These are phyloP conservation scores for Pseudozyma thailandica DNA, from an alignment of 1,284 basidiomycete genomes.

Conservation along the genomic window DNA sequence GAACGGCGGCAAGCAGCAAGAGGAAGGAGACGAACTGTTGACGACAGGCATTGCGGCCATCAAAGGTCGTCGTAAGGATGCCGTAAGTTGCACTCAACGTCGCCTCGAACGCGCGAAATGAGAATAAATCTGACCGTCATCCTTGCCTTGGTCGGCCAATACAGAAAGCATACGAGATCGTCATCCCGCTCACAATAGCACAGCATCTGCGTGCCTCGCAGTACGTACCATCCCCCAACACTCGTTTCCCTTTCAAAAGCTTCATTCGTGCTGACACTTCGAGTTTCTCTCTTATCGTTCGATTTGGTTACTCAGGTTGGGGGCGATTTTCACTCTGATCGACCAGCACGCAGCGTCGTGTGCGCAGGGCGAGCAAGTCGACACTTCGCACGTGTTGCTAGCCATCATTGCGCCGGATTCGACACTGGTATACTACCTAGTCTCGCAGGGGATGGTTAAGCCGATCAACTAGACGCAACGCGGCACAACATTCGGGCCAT, in stretches of 20 bases:
- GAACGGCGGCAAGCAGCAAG: neutral
- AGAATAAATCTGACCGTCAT: slow-evolving; percentile 8
- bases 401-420: slow-evolving; percentile 63
- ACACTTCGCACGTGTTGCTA: slow-evolving; percentile 51
- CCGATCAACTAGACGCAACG: slow-evolving; percentile 60
- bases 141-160: neutral
- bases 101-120: neutral
- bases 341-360: slow-evolving; percentile 17
- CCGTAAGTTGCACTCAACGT: slow-evolving; percentile 10
- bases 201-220: slow-evolving; percentile 33
- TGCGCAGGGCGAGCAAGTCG: slow-evolving; percentile 8
- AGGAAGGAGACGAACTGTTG: slow-evolving; percentile 1
- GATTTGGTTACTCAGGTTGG: slow-evolving; percentile 25
- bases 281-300: too few relatives aligned
- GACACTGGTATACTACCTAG: slow-evolving; percentile 63
- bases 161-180: slow-evolving; percentile 31
- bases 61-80: slow-evolving; percentile 40
- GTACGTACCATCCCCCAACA: slow-evolving; percentile 4
- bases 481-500: too few relatives aligned
- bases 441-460: slow-evolving; percentile 63
- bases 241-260: neutral
- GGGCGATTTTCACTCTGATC: slow-evolving; percentile 36
- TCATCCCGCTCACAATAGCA: slow-evolving; percentile 36
- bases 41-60: slow-evolving; percentile 20
- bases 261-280: neutral